Evolutionary conservation across 2,329 filamentous ascomycete species (phyloP), one percentile per base, ranked within the genome.

Genomic region (Phyllosticta capitalensis): DNA sequence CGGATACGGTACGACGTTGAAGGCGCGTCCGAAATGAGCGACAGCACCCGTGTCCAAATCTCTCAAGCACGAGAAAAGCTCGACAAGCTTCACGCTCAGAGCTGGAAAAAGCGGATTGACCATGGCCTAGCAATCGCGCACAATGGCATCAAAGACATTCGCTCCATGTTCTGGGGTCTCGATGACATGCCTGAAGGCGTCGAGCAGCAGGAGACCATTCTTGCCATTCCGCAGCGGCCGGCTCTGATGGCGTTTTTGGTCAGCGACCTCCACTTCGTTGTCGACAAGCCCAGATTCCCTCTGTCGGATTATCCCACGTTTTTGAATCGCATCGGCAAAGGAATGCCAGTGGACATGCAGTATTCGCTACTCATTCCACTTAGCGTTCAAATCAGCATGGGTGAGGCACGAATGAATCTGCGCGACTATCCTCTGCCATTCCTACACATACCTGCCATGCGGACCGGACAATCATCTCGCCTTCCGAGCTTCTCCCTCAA

Each of bases 231-330:
- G 3, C 85, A 90, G 64, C 83, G 94, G 26, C 92, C 94, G 17
- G 88, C 89, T 7, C 79, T 99, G 14, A 87, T 95, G 84, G 83
- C 87, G 2, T 81, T 89, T 5, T 76, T 90, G 51, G 85, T 97
- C 65, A 90, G 86, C 62, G 92, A 99, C 69, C 78, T 99, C 30
- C 87, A 92, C 63, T 80, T 99, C 59, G 79, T 85, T 30, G 80
- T 99, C 61, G 94, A 97, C 72, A 96, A 96, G 71, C 94, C 94
- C 0, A 92, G 89, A 0, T 99, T 99, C 69, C 87, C 91, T 0
- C 77, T 95, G 61, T 79, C 83, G 2, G 86, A 96, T 12, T 84
- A 92, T 58, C 89, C 92, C 0, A 83, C 88, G 17, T 99, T 95
- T 69, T 77, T 99, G 24, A 83, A 96, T 69, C 83, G 84, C 54